Percentiles rank a stretch among this genome's conserved stretches.
Evolutionary conservation across 1,284 basidiomycete genomes (phyloP).

Genomic region (Malassezia vespertilionis): DNA sequence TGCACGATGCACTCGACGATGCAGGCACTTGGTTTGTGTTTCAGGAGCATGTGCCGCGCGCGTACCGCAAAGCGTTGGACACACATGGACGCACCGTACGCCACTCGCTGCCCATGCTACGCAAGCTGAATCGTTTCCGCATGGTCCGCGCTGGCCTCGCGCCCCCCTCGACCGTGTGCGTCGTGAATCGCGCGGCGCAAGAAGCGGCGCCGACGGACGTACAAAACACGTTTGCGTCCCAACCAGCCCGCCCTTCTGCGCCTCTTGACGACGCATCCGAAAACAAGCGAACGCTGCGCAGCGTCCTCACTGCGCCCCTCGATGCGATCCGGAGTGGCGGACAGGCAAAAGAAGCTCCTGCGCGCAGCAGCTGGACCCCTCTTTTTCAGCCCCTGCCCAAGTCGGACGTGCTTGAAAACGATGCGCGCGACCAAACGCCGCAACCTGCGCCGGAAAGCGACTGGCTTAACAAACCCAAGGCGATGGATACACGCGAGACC

Average conservation of each 20-base stretch:
- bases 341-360: neutral
- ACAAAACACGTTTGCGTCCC: neutral
- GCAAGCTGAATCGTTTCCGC: slow-evolving; percentile 41
- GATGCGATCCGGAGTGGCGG: neutral
- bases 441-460: too few species aligned
- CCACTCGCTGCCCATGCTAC: slow-evolving; percentile 33
- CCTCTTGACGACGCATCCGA: neutral
- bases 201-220: neutral
- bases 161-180: slow-evolving; percentile 13
- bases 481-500: too few species aligned
- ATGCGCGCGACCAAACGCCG: too few species aligned
- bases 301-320: slow-evolving; percentile 1
- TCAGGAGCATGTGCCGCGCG: slow-evolving; percentile 38
- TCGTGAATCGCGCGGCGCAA: slow-evolving; percentile 2
- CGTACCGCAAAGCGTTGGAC: slow-evolving; percentile 37
- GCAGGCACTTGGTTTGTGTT: slow-evolving; percentile 38
- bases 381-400: neutral
- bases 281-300: slow-evolving; percentile 5
- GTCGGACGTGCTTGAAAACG: too few species aligned
- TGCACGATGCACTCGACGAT: slow-evolving; percentile 14
- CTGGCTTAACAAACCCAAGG: too few species aligned
- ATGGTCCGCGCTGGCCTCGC: slow-evolving; percentile 13
- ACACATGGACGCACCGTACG: slow-evolving; percentile 19
- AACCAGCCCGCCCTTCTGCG: neutral
- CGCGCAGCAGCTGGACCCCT: neutral